Evolutionary conservation across 2,329 filamentous ascomycete genomes (phyloP), one percentile per base, ranked within the genome.

Genomic region (Ophiocordyceps camponoti-floridani): DNA sequence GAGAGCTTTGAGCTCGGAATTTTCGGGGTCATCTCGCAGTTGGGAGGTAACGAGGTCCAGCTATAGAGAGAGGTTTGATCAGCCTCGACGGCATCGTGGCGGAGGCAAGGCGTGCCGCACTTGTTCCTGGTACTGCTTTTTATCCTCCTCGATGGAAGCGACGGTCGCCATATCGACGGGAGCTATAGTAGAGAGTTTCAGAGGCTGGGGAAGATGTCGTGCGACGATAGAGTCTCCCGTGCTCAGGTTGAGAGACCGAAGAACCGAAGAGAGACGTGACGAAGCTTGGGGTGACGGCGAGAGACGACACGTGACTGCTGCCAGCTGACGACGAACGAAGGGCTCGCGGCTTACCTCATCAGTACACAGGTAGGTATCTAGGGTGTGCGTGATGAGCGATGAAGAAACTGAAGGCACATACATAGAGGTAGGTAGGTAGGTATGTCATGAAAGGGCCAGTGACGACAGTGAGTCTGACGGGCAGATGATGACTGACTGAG

Each of bases 11-110:
- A 93, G 77, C 62, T 89, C 86, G 55, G 68, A 69, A 62, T 86
- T 89, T 47, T 82, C 80, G 50, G 87, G 80, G 56, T 91, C 84
- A 61, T 83, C 79, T 61, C 82, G 79, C 46, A 94, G 75, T 51
- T 84, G 82, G 45, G 75, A 69, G 55, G 79, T 67, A 47, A 94
- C 79, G 35, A 84, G 79, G 56, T 88, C 84, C 58, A 94, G 76
- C 82, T 88, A 23, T 23, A 5, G 23, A 23, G 23, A 23, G 23
- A 55, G 18, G 49, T n/a, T 18, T 28, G 30, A 47, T 56, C 31
- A 59, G 54, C 33, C 26, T 27, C 37, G 37, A 37, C 3, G 13
- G 12, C 16, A 30, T 19, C 27, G 9, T 41, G 31, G 19, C 44
- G 41, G 12, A 37, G 14, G 28, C 16, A 18, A 11, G 31, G 45